Evolutionary conservation across 2,329 filamentous ascomycete species (phyloP).

Genomic region (Cordyceps tenuipes): DNA sequence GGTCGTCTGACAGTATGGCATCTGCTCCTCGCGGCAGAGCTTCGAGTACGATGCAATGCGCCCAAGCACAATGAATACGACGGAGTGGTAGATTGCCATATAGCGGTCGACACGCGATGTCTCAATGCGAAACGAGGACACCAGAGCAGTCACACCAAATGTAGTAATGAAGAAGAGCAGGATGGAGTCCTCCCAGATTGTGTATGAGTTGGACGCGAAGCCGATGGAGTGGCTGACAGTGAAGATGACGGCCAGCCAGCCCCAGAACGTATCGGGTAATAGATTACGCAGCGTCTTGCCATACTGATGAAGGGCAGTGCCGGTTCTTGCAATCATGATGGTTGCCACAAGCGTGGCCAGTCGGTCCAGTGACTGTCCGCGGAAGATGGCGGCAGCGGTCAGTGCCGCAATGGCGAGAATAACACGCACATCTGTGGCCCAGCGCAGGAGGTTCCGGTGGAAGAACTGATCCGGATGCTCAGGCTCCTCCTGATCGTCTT

Average conservation of each 20-base stretch:
- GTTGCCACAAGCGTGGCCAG: conserved; percentile 32
- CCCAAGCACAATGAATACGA: conserved; percentile 71
- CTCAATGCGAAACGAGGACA: conserved; percentile 67
- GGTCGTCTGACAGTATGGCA: conserved; percentile 91
- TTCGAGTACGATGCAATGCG: conserved; percentile 80
- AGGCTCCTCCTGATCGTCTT: conserved; percentile 29
- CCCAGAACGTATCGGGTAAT: conserved; percentile 72
- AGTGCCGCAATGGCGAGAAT: conserved; percentile 23
- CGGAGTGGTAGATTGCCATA: conserved; percentile 74
- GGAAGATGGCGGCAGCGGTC: conserved; percentile 23
- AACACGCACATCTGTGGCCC: conserved; percentile 28
- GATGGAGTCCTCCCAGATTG: conserved; percentile 97
- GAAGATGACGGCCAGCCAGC: conserved; percentile 75
- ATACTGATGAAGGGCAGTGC: conserved; percentile 33
- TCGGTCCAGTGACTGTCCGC: conserved; percentile 24
- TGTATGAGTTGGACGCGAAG: conserved; percentile 96
- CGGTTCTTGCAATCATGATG: conserved; percentile 32
- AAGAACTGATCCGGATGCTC: conserved; percentile 31
- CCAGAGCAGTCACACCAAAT: conserved; percentile 68
- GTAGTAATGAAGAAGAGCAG: conserved; percentile 84
- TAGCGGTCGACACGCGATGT: conserved; percentile 54
- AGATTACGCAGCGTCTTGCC: conserved; percentile 42
- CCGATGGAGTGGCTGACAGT: conserved; percentile 83
- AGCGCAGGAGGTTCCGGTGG: conserved; percentile 27
- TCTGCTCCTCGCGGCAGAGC: conserved; percentile 94